Evolutionary conservation across 78 protist species (phyloP).

Genomic region (Dictyostelium capitatum): DNA sequence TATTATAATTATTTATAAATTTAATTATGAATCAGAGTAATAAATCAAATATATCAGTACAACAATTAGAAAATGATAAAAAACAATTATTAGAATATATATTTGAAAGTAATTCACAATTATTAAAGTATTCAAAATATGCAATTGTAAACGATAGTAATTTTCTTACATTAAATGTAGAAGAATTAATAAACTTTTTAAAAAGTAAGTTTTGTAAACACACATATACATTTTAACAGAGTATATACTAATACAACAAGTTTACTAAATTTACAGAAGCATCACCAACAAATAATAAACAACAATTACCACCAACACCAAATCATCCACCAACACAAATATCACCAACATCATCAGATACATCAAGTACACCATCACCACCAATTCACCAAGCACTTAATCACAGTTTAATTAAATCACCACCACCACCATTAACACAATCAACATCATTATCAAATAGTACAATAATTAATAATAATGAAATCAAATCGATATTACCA

Average conservation of each 20-base stretch:
- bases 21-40: background rate
- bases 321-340: background rate
- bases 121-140: background rate
- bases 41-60: background rate
- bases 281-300: too few species aligned
- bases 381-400: background rate
- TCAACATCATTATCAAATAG: background rate
- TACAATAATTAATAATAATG: background rate
- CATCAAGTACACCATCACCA: background rate
- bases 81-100: slow-evolving; percentile 37
- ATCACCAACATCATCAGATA: background rate
- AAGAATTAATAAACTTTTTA: slow-evolving; percentile 24
- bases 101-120: background rate
- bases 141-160: background rate
- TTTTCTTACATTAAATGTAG: slow-evolving; percentile 19
- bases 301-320: too few species aligned
- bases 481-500: slow-evolving; percentile 14
- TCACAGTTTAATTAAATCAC: background rate
- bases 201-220: slow-evolving; percentile 3
- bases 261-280: background rate
- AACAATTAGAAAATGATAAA: slow-evolving; percentile 55
- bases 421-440: background rate
- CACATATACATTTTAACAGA: too few species aligned
- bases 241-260: too few species aligned
- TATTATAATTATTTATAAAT: too few species aligned